A percentile compares a stretch with the other conserved stretches of the same genome.
Conservation (phyloP, 2,329 filamentous ascomycete genomes). For the Myotisia sp. region DNA sequence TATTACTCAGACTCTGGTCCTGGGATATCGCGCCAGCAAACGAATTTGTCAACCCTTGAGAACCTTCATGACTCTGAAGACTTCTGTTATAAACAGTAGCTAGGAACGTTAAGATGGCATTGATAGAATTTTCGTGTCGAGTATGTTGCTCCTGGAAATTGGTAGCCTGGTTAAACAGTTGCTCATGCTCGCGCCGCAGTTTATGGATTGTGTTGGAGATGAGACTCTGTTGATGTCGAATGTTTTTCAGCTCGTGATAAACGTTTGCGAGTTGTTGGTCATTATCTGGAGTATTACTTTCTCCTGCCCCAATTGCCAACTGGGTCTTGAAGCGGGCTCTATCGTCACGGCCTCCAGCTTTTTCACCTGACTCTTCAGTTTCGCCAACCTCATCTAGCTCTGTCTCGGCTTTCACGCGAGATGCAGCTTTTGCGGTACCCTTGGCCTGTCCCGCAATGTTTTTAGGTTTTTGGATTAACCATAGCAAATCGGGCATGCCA, state of each 20-base stretch:
- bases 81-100: slow-evolving; percentile 94
- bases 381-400: slow-evolving; percentile 59
- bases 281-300: slow-evolving; percentile 13
- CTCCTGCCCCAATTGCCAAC: slow-evolving; percentile 27
- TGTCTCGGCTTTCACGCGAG: slow-evolving; percentile 39
- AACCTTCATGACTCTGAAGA: slow-evolving; percentile 64
- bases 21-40: slow-evolving; percentile 61
- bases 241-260: slow-evolving; percentile 62
- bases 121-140: slow-evolving; percentile 96
- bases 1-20: slow-evolving; percentile 38
- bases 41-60: slow-evolving; percentile 69
- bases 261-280: slow-evolving; percentile 60
- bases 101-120: slow-evolving; percentile 92
- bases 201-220: slow-evolving; percentile 72
- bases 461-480: slow-evolving; percentile 93
- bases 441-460: slow-evolving; percentile 48
- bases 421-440: slow-evolving; percentile 30
- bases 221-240: slow-evolving; percentile 73
- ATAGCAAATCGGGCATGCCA: slow-evolving; percentile 79
- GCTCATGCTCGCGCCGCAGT: slow-evolving; percentile 71
- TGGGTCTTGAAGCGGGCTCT: slow-evolving; percentile 25
- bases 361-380: slow-evolving; percentile 42
- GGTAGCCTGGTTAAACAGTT: slow-evolving; percentile 73
- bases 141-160: slow-evolving; percentile 85
- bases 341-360: slow-evolving; percentile 23